Evolutionary conservation across 176 grass and related monocot genomes (phyloP), one percentile per base, ranked within the genome.

Genomic region (maize (Zea mays)): DNA sequence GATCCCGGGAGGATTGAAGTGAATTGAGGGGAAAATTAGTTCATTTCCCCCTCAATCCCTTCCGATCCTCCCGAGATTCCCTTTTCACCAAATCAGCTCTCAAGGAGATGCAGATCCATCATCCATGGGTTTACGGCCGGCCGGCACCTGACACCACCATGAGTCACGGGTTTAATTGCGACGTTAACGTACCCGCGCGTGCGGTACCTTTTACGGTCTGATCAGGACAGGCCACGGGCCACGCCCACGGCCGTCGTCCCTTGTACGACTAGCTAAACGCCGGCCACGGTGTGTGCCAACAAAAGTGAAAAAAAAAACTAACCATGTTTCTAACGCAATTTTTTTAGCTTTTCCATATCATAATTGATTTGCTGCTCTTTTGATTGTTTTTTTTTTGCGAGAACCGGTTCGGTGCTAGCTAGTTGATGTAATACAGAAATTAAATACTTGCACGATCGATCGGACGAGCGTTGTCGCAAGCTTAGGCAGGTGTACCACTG

Each of bases 401-500:
- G 69, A 71, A 71, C 48, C 27, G 69, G 45, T 71, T 36, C 34
- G 69, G 34, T 49, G 37, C 42, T 47, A 27, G 5, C 55, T 40
- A 51, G 67, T 52, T 75, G 62, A 78, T 64, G 10, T 39, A 4
- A 39, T 39, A 4, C 7, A 54, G 51, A 40, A 40, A 83, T 69
- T 88, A 65, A 71, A 69, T 80, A 80, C 52, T 47, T 46, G 81
- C 58, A 79, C 76, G 71, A 48, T 48, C 19, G 19, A 61, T 58
- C 61, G 35, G 17, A 27, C 33, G 27, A 27, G 27, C 27, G 69
- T 62, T 79, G 67, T 35, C 81, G 45, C 1, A 17, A 70, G 9
- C 63, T 71, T 88, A 27, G 1, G 27, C 84, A 42, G 86, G 76
- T 88, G 76, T 20, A 57, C 76, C 45, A 67, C 84, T 74, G 39